These are phyloP conservation scores for Starmerella sirachaensis DNA, from an alignment of 805 yeast genomes.

Conservation along the genomic window DNA sequence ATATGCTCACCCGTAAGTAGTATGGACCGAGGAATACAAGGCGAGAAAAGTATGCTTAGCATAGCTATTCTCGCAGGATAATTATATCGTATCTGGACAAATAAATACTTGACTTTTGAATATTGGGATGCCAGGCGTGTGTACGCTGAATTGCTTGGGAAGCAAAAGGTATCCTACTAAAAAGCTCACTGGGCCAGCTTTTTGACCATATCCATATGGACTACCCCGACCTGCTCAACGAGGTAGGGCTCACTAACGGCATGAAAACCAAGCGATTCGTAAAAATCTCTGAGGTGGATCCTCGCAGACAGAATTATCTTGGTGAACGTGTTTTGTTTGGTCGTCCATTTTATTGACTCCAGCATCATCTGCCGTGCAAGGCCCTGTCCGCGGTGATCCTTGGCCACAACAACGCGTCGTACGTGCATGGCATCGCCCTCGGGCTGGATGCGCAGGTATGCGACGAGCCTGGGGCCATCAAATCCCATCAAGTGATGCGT, in stretches of 20 bases:
- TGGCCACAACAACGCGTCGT: constrained; percentile 19
- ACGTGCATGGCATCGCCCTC: constrained; percentile 2
- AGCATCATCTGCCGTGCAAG: constrained; percentile 13
- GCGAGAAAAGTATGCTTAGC: too few species aligned
- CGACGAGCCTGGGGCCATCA: constrained; percentile 2
- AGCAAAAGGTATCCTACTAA: too few species aligned
- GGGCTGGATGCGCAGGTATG: constrained; percentile 11
- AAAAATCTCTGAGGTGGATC: constrained; percentile 13
- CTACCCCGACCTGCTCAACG: constrained; percentile 16
- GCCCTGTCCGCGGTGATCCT: constrained; percentile 14
- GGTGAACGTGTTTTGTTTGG: not conserved
- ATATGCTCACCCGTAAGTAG: too few species aligned
- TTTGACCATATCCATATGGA: constrained; percentile 19
- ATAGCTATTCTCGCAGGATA: too few species aligned
- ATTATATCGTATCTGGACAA: too few species aligned
- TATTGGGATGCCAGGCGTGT: not conserved
- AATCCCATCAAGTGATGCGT: constrained; percentile 14
- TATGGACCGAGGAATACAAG: too few species aligned
- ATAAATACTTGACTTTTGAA: not conserved
- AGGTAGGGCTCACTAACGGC: constrained; percentile 6
- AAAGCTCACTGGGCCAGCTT: constrained; percentile 1
- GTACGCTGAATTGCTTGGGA: not conserved
- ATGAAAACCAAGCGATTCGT: constrained; percentile 17
- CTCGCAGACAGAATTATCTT: constrained; percentile 16
- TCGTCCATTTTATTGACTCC: constrained; percentile 8